Base-by-base conservation (phyloP, 805 yeast genomes). In the Gaillardinia entomophila region DNA sequence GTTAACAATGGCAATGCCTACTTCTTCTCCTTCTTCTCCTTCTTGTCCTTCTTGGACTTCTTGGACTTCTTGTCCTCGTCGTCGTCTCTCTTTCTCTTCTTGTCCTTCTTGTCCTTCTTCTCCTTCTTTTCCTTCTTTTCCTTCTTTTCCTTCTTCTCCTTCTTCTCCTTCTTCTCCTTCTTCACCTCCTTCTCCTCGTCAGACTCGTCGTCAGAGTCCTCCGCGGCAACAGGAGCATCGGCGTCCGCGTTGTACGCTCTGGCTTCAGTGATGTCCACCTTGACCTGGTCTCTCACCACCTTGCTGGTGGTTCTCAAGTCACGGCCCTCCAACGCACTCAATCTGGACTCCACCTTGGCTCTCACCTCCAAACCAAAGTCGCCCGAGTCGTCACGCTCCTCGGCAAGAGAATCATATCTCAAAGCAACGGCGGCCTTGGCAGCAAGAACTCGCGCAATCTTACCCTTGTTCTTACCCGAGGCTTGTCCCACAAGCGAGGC, bases 401-500 rank as follows among this genome's bases (percentile, higher is more conserved):
- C 98, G 44, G 97, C 82, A 41, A 92, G 72, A 20, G 97, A 95
- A 69, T 92, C 98, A 62, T 84, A 90, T 73, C 98, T 85, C 49
- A 90, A 72, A 41, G 96, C 85, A 52, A 92, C 94, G 35, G 98
- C 95, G 47, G 97, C 95, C 72, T 92, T 92, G 38, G 97, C 97
- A 50, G 98, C 98, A 44, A 92, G 77, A 48, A 92, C 96, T 72
- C 98, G 82, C 37, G 98, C 97, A 60, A 92, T 87, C 73, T 89
- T 92, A 71, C 98, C 98, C 75, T 92, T 92, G 72, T 92, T 92
- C 68, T 84, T 84, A 66, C 96, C 96, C 32, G 95, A 75, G 37
- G 98, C 98, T 73, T 90, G 96, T 45, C 98, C 98, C 48, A 92
- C 94, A 44, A 92, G 73, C 19, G 96, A 86, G 37, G 97, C 96